These are phyloP conservation scores for Prunus yedoensis DNA, from an alignment of 331 rosid species.

Conservation along the genomic window DNA sequence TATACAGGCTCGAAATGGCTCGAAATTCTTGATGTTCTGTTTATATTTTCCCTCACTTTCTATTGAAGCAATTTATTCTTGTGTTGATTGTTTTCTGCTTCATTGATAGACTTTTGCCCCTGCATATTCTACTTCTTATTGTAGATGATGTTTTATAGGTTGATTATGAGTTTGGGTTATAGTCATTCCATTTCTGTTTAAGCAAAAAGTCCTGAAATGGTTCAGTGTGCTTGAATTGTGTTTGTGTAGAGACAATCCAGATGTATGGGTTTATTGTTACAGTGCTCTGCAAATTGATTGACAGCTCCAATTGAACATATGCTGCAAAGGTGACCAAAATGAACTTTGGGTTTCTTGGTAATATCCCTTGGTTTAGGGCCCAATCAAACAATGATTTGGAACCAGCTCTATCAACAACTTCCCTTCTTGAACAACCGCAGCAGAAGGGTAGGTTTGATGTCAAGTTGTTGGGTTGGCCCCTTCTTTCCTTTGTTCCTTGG, in stretches of 20 bases:
- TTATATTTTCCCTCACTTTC: neutral
- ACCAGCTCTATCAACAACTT: constrained; percentile 23
- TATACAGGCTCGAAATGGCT: neutral
- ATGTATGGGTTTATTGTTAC: neutral
- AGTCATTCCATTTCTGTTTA: neutral
- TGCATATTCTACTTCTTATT: neutral
- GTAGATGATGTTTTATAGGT: neutral
- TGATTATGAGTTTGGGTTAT: neutral
- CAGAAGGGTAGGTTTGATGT: constrained; percentile 32
- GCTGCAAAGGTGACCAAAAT: constrained; percentile 39
- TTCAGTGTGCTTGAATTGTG: neutral
- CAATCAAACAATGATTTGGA: constrained; percentile 36
- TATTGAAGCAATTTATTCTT: neutral
- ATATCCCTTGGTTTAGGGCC: constrained; percentile 45
- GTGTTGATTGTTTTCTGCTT: neutral
- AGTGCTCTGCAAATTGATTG: constrained; percentile 18
- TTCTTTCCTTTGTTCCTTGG: constrained; percentile 60
- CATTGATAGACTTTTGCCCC: neutral
- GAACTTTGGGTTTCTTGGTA: constrained; percentile 53
- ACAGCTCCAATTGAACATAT: constrained; percentile 31
- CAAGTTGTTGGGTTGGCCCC: constrained; percentile 45
- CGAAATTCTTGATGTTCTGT: neutral
- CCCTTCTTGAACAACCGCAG: constrained; percentile 29
- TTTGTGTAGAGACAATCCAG: neutral
- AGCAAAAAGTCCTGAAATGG: neutral